Percentiles rank a stretch among this genome's conserved stretches.
Evolutionary conservation across 1,284 basidiomycete genomes (phyloP).

Genomic region (Microbotryomycetes sp.): DNA sequence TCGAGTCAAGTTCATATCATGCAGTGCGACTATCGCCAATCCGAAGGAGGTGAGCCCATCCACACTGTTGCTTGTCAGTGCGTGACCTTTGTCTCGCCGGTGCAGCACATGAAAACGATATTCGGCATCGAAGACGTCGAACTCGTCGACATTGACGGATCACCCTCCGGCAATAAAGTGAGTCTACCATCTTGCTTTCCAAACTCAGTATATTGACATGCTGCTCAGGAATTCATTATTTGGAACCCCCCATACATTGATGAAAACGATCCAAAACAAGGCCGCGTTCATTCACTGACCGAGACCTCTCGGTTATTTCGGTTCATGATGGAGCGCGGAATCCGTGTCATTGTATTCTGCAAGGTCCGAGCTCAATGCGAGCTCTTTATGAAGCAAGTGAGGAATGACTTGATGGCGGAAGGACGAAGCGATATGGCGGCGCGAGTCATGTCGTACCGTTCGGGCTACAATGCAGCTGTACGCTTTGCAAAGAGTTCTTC

Average conservation of each 20-base stretch:
- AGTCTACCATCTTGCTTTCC: no score
- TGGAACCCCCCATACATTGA: constrained; percentile 70
- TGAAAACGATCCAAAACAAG: constrained; percentile 51
- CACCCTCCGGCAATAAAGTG: constrained; percentile 69
- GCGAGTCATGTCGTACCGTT: constrained; percentile 74
- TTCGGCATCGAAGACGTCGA: constrained; percentile 65
- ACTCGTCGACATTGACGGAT: constrained; percentile 70
- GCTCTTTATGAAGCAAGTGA: constrained; percentile 69
- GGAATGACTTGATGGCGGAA: constrained; percentile 63
- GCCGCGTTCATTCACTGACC: constrained; percentile 55
- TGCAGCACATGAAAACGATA: constrained; percentile 61
- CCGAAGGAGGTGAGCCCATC: constrained; percentile 46
- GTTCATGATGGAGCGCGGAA: constrained; percentile 70
- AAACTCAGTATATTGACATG: no score
- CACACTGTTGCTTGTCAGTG: background rate
- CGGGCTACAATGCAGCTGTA: constrained; percentile 60
- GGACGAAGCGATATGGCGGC: constrained; percentile 68
- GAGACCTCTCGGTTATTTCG: constrained; percentile 71
- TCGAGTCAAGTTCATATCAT: constrained; percentile 65
- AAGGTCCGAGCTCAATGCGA: constrained; percentile 78
- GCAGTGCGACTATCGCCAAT: constrained; percentile 79
- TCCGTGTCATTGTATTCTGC: constrained; percentile 79
- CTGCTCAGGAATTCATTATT: constrained; percentile 48
- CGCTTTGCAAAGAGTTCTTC: background rate
- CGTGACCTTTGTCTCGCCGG: no score